These are phyloP conservation scores for Casuarina glauca DNA, from an alignment of 306 rosid species.

Conservation along the genomic window DNA sequence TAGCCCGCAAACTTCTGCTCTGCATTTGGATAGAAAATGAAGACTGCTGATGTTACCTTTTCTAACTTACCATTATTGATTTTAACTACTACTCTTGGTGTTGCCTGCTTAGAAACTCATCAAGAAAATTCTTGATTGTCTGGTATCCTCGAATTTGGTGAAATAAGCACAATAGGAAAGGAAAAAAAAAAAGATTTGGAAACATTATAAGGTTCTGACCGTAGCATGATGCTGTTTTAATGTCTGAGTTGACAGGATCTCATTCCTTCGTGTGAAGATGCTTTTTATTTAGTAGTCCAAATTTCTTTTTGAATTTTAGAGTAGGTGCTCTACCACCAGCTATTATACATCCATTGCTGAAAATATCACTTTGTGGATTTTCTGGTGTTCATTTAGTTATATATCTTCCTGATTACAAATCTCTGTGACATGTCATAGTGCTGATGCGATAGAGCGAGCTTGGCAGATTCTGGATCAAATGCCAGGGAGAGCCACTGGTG, in stretches of 20 bases:
- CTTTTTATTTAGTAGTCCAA: not conserved
- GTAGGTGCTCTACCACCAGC: not conserved
- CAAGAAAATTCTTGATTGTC: too few species aligned
- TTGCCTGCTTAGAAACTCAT: not conserved
- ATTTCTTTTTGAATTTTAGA: slow-evolving; percentile 4
- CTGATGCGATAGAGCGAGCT: slow-evolving; percentile 76
- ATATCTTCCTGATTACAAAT: slow-evolving; percentile 4
- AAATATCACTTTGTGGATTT: slow-evolving; percentile 1
- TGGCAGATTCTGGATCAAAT: slow-evolving; percentile 81
- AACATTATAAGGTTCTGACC: not conserved
- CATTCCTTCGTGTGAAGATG: not conserved
- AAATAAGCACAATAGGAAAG: too few species aligned
- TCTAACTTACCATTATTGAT: not conserved
- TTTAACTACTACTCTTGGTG: not conserved
- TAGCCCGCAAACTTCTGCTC: slow-evolving; percentile 3
- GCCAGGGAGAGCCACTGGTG: slow-evolving; percentile 94
- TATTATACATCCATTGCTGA: not conserved
- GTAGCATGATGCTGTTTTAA: not conserved
- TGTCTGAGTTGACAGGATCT: not conserved
- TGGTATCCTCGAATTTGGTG: too few species aligned
- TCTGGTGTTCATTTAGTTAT: not conserved
- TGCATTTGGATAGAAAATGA: not conserved
- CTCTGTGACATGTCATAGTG: slow-evolving; percentile 42
- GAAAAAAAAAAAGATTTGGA: too few species aligned
- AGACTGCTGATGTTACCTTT: not conserved